Conservation (phyloP, 1,284 basidiomycete genomes). For the Rhodofomes roseus region DNA sequence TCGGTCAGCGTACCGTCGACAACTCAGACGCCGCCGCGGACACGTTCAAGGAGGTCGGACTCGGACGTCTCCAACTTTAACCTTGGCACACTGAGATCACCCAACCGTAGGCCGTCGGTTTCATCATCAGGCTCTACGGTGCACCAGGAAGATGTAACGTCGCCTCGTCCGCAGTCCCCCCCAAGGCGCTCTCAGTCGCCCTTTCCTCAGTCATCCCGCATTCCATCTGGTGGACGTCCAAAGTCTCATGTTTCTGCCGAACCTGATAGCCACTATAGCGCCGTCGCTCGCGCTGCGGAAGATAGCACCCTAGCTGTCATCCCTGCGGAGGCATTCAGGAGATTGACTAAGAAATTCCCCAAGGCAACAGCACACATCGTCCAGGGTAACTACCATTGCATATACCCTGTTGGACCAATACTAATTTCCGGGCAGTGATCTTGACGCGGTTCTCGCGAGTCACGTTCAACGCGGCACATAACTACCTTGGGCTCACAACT, state of each 20-base stretch:
- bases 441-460: slow-evolving; percentile 95
- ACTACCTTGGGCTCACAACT: slow-evolving; percentile 91
- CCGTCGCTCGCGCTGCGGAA: slow-evolving; percentile 86
- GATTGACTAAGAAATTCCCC: slow-evolving; percentile 91
- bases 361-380: slow-evolving; percentile 98
- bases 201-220: slow-evolving; percentile 11
- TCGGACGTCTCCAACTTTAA: slow-evolving; percentile 65
- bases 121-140: slow-evolving; percentile 68
- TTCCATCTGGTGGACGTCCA: slow-evolving; percentile 7
- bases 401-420: not conserved
- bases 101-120: slow-evolving; percentile 43
- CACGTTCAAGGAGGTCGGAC: slow-evolving; percentile 35
- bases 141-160: slow-evolving; percentile 40
- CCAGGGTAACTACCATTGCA: slow-evolving; percentile 53
- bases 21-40: slow-evolving; percentile 21
- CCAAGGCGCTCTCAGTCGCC: slow-evolving; percentile 13
- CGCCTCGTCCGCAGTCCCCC: slow-evolving; percentile 23
- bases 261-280: slow-evolving; percentile 46
- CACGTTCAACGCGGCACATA: slow-evolving; percentile 94
- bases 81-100: slow-evolving; percentile 34
- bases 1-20: slow-evolving; percentile 20
- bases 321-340: slow-evolving; percentile 93
- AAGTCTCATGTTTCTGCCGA: slow-evolving; percentile 13
- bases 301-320: slow-evolving; percentile 99
- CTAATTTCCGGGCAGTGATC: slow-evolving; percentile 59